Conservation (phyloP, 1,139 yeast species). For the Kurtzmaniella quercitrusa region DNA sequence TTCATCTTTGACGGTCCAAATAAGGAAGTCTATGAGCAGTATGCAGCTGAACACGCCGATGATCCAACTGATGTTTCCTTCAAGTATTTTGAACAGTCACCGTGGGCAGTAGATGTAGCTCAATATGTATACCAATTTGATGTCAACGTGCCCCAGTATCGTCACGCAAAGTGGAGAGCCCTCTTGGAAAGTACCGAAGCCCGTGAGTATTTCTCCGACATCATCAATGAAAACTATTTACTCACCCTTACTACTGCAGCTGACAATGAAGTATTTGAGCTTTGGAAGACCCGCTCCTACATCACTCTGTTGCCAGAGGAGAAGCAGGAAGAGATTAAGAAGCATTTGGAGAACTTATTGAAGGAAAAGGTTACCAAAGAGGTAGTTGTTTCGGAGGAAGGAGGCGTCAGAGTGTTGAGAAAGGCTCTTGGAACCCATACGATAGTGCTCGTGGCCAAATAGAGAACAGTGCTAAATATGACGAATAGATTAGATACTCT, state of each 20-base stretch:
- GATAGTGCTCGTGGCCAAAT: conserved; percentile 13
- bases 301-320: conserved; percentile 43
- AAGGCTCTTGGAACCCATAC: conserved; percentile 28
- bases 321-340: conserved; percentile 28
- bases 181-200: conserved; percentile 25
- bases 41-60: conserved; percentile 2
- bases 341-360: conserved; percentile 23
- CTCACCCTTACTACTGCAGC: conserved; percentile 27
- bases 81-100: conserved; percentile 12
- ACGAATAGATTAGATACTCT: not conserved
- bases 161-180: conserved; percentile 47
- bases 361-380: conserved; percentile 13
- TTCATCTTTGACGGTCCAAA: conserved; percentile 4
- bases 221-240: conserved; percentile 27
- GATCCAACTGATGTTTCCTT: conserved; percentile 9
- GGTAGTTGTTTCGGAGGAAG: conserved; percentile 13
- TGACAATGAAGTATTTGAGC: conserved; percentile 37
- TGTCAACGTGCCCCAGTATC: conserved; percentile 54
- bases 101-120: conserved; percentile 26
- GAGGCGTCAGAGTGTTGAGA: conserved; percentile 13
- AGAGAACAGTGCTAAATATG: not conserved
- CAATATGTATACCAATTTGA: conserved; percentile 26
- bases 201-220: conserved; percentile 20
- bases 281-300: conserved; percentile 58
- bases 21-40: conserved; percentile 3